Base-by-base conservation (phyloP, 2,329 filamentous ascomycete species). In the Sporothrix schenckii region DNA sequence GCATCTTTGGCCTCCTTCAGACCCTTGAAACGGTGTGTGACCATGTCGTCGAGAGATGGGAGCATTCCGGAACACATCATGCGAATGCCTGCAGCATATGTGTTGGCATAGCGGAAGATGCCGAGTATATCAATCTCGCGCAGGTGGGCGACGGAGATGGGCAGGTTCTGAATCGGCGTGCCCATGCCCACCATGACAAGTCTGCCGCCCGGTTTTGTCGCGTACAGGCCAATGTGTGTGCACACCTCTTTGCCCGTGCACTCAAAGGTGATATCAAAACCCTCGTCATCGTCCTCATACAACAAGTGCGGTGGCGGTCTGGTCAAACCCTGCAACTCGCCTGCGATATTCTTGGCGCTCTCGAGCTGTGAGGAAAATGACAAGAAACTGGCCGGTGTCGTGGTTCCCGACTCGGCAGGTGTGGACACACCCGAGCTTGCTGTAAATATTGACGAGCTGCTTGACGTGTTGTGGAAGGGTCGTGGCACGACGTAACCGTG, bases 141-240 rank as follows among this genome's bases (percentile, higher is more conserved):
- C 39, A 92, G 82, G 52, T 91, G 89, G 3, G 91, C 91, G 5
- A 89, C 89, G 9, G 88, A 91, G 60, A 94, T 82, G 1, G 91
- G 91, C 1, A 93, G 83, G 0, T 90, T 92, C 78, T 93, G 90
- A 68, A 92, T 86, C 0, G 91, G 91, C 5, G 87, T 91, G 50
- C 91, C 91, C 91, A 93, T 93, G 68, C 91, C 91, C 30, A 94
- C 90, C 78, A 93, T 88, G 78, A 93, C 85, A 65, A 93, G 83
- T 75, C 89, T 90, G 21, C 91, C 91, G 34, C 91, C 91, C 0
- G 91, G 84, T 71, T 85, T 85, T 11, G 90, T 89, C 3, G 89
- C 89, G 74, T 91, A 93, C 24, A 93, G 87, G n/a, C 88, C 86
- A 1, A 89, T 90, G 77, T 92, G 91, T 80, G 92, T 89, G 77